Evolutionary conservation across 192 early-diverging fungal species (phyloP).

Genomic region (Geosiphon pyriformis): DNA sequence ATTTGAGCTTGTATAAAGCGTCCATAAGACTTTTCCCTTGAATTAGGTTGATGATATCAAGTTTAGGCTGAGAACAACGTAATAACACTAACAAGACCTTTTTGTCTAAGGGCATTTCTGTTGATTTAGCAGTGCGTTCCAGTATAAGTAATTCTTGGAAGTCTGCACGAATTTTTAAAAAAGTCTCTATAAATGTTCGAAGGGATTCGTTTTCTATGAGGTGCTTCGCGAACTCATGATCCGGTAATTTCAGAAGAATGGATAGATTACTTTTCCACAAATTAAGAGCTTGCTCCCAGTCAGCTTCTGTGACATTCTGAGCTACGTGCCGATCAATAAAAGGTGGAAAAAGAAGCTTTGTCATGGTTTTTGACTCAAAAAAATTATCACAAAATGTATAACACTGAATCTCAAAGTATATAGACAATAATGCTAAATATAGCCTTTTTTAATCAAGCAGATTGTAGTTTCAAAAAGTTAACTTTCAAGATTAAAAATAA

Average conservation of each 20-base stretch:
- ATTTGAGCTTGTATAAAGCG: conserved; percentile 26
- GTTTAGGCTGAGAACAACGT: conserved; percentile 2
- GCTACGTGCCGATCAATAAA: not conserved
- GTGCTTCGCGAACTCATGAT: not conserved
- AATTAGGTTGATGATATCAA: conserved; percentile 3
- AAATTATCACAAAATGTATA: too few species aligned
- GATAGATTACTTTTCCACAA: conserved; percentile 1
- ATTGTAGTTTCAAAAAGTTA: too few species aligned
- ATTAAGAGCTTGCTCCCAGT: not conserved
- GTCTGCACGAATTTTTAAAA: not conserved
- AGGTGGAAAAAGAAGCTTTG: conserved; percentile 6
- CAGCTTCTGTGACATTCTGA: not conserved
- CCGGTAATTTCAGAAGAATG: not conserved
- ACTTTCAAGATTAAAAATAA: too few species aligned
- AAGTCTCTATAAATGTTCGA: not conserved
- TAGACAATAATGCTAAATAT: too few species aligned
- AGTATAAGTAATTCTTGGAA: not conserved
- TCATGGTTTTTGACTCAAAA: too few species aligned
- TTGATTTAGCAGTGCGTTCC: not conserved
- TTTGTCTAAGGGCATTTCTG: conserved; percentile 6
- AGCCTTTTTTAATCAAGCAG: too few species aligned
- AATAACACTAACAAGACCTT: conserved; percentile 11
- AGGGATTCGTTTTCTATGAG: not conserved
- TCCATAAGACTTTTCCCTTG: conserved; percentile 18
- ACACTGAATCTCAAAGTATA: too few species aligned